phyloP scores from a whole-genome alignment of 164 flowering plant species.

The Cinnamomum chago region DNA sequence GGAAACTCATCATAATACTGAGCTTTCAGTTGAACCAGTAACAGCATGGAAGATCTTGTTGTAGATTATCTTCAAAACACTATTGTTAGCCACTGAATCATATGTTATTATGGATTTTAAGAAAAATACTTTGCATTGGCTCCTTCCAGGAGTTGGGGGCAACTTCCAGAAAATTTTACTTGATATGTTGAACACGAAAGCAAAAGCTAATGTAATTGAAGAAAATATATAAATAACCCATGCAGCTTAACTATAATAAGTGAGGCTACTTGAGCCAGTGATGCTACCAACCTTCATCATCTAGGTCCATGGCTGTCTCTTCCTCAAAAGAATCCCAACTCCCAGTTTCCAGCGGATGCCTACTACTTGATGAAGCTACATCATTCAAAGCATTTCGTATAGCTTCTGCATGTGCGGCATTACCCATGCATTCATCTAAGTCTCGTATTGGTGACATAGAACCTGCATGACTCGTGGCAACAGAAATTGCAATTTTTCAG shows the following conservation, averaged over 20 bases:
- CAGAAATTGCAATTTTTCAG: background rate
- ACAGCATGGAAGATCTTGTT: background rate
- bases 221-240: background rate
- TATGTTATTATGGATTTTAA: too few relatives aligned
- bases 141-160: background rate
- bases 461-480: constrained; percentile 31
- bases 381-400: constrained; percentile 64
- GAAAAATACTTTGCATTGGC: background rate
- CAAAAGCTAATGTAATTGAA: background rate
- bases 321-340: constrained; percentile 97
- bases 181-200: background rate
- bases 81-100: too few relatives aligned
- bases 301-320: constrained; percentile 81
- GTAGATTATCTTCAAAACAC: background rate
- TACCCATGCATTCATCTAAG: constrained; percentile 43
- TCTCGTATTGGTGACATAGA: constrained; percentile 55
- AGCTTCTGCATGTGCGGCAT: constrained; percentile 66
- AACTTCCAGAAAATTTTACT: background rate
- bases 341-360: constrained; percentile 22
- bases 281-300: constrained; percentile 47
- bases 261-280: background rate
- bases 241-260: background rate
- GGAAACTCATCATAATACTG: background rate
- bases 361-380: constrained; percentile 69
- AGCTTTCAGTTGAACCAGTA: background rate